Evolutionary conservation across 768 basidiomycete species (phyloP).

Genomic region (Postia placenta): DNA sequence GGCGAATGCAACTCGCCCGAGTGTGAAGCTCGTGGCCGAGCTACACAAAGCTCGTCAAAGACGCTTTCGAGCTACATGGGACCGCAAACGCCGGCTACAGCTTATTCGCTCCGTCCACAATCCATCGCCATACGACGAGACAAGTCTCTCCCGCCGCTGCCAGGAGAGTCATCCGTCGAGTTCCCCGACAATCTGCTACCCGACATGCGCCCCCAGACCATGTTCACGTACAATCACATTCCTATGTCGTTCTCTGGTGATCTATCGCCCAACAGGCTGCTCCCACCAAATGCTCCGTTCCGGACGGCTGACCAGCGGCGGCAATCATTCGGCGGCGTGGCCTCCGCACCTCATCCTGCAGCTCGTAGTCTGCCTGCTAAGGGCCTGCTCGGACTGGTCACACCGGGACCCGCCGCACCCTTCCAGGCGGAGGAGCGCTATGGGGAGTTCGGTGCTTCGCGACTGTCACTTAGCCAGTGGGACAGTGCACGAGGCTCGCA

Average conservation of each 20-base stretch:
- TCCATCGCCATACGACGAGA: constrained; percentile 42
- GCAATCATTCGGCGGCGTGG: constrained; percentile 71
- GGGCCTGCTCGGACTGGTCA: constrained; percentile 7
- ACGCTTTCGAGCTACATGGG: constrained; percentile 15
- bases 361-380: constrained; percentile 44
- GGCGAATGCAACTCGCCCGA: constrained; percentile 18
- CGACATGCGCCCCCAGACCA: constrained; percentile 57
- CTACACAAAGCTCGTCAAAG: constrained; percentile 19
- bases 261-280: constrained; percentile 40
- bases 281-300: constrained; percentile 62
- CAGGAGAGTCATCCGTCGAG: constrained; percentile 35
- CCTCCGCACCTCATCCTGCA: constrained; percentile 47
- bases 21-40: constrained; percentile 17
- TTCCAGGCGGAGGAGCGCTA: constrained; percentile 36
- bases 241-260: constrained; percentile 40
- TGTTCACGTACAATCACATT: constrained; percentile 56
- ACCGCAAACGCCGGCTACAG: constrained; percentile 17
- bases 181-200: constrained; percentile 19
- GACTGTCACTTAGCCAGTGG: constrained; percentile 43
- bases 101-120: constrained; percentile 12
- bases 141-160: constrained; percentile 76
- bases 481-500: constrained; percentile 10
- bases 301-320: constrained; percentile 49
- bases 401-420: constrained; percentile 12
- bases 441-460: constrained; percentile 70